Evolutionary conservation across 768 basidiomycete genomes (phyloP).

Genomic region (Hygrocybe coccinea): DNA sequence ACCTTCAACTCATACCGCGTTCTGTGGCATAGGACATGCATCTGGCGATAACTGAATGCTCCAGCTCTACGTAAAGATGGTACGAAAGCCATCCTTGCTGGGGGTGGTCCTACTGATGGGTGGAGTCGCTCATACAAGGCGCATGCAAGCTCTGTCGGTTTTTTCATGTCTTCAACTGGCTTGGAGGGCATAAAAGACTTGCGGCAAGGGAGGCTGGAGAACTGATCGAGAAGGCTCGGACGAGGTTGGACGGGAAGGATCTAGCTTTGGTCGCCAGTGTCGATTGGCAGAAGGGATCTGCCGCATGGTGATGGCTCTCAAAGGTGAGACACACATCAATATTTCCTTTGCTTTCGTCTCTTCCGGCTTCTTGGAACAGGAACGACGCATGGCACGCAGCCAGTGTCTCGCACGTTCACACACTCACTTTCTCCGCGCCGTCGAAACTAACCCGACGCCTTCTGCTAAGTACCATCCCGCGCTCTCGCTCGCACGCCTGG

Average conservation of each 20-base stretch:
- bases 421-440: slow-evolving; percentile 43
- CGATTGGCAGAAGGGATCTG: slow-evolving; percentile 70
- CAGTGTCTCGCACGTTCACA: slow-evolving; percentile 58
- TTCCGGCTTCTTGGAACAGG: slow-evolving; percentile 46
- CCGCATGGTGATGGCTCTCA: slow-evolving; percentile 60
- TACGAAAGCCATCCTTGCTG: slow-evolving; percentile 74
- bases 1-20: slow-evolving; percentile 91
- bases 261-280: slow-evolving; percentile 55
- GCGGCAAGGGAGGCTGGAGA: slow-evolving; percentile 62
- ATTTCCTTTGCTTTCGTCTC: too few relatives aligned
- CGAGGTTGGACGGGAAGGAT: slow-evolving; percentile 46
- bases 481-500: slow-evolving; percentile 62
- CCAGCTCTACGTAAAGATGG: slow-evolving; percentile 76
- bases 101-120: slow-evolving; percentile 48
- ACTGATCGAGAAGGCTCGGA: slow-evolving; percentile 58
- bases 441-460: slow-evolving; percentile 46
- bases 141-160: slow-evolving; percentile 67
- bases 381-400: slow-evolving; percentile 58
- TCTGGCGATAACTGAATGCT: slow-evolving; percentile 64
- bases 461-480: slow-evolving; percentile 77
- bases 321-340: too few relatives aligned
- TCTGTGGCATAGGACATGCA: slow-evolving; percentile 76
- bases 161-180: slow-evolving; percentile 28
- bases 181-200: slow-evolving; percentile 51
- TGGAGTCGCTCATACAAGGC: slow-evolving; percentile 73